Percentiles rank a stretch among this genome's conserved stretches.
Conservation (phyloP, 345 rosid genomes). For the Eucalyptus sp. region DNA sequence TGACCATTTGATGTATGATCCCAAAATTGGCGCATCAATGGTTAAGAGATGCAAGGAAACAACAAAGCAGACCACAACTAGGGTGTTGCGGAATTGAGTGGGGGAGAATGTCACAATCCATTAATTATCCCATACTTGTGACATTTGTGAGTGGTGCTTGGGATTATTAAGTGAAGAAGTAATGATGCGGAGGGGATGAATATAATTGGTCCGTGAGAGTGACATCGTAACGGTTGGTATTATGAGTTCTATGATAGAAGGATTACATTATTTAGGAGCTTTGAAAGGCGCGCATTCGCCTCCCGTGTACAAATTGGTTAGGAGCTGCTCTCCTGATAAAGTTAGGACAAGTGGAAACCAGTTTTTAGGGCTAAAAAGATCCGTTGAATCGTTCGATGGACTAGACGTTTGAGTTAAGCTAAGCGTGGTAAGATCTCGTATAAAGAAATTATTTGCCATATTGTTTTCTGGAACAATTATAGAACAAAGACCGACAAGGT, state of each 20-base stretch:
- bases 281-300: fast-evolving
- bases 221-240: fast-evolving
- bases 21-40: too few relatives aligned
- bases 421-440: fast-evolving
- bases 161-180: too few relatives aligned
- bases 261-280: fast-evolving
- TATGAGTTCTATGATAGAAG: fast-evolving
- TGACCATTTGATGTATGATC: too few relatives aligned
- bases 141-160: too few relatives aligned
- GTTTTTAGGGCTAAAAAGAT: too few relatives aligned
- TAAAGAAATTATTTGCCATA: fast-evolving
- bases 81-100: too few relatives aligned
- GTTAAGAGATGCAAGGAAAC: too few relatives aligned
- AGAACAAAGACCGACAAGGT: fast-evolving
- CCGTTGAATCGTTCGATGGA: fast-evolving
- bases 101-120: too few relatives aligned
- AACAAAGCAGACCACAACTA: too few relatives aligned
- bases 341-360: fast-evolving
- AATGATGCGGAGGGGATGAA: fast-evolving
- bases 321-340: fast-evolving
- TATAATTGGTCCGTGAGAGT: fast-evolving
- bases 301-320: fast-evolving
- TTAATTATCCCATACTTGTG: too few relatives aligned
- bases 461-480: too few relatives aligned
- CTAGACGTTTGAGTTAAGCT: fast-evolving